These are phyloP conservation scores for Tetracladium setigerum DNA, from an alignment of 495 filamentous ascomycete genomes.

Conservation along the genomic window DNA sequence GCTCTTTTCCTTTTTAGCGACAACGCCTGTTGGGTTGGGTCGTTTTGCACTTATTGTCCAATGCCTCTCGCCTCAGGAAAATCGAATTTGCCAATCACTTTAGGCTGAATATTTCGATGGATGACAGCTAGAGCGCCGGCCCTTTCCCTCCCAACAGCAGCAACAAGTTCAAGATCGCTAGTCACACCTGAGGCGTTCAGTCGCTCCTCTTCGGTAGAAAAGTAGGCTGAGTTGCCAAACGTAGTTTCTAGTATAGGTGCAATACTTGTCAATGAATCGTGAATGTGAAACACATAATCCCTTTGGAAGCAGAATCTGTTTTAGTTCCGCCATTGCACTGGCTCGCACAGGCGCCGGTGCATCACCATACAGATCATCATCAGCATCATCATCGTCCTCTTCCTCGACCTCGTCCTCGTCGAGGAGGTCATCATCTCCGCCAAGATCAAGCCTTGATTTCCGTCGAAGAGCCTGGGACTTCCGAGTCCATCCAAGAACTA, in stretches of 20 bases:
- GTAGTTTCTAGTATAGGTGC: constrained; percentile 70
- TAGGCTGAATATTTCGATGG: constrained; percentile 65
- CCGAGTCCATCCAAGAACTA: constrained; percentile 71
- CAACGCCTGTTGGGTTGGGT: constrained; percentile 44
- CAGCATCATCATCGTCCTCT: constrained; percentile 43
- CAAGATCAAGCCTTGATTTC: constrained; percentile 17
- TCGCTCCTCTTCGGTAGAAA: constrained; percentile 36
- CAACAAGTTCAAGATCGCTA: constrained; percentile 62
- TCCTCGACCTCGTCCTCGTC: constrained; percentile 52
- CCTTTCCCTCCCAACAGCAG: constrained; percentile 58
- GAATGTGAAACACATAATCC: constrained; percentile 64
- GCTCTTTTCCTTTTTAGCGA: constrained; percentile 38
- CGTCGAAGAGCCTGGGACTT: constrained; percentile 31
- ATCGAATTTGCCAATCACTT: constrained; percentile 50
- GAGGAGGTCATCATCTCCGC: constrained; percentile 30
- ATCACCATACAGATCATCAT: constrained; percentile 65
- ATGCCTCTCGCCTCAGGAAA: constrained; percentile 53
- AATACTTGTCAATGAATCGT: constrained; percentile 69
- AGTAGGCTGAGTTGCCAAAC: constrained; percentile 43
- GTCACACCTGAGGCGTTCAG: constrained; percentile 33
- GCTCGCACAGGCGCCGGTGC: constrained; percentile 35
- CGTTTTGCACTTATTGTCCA: constrained; percentile 58
- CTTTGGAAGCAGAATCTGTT: constrained; percentile 24
- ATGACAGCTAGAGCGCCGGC: constrained; percentile 67
- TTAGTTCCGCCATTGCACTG: constrained; percentile 19